A percentile compares a stretch with the other conserved stretches of the same genome.
Conservation (phyloP, 768 basidiomycete species). For the Rhodosporidiobolus sp. region DNA sequence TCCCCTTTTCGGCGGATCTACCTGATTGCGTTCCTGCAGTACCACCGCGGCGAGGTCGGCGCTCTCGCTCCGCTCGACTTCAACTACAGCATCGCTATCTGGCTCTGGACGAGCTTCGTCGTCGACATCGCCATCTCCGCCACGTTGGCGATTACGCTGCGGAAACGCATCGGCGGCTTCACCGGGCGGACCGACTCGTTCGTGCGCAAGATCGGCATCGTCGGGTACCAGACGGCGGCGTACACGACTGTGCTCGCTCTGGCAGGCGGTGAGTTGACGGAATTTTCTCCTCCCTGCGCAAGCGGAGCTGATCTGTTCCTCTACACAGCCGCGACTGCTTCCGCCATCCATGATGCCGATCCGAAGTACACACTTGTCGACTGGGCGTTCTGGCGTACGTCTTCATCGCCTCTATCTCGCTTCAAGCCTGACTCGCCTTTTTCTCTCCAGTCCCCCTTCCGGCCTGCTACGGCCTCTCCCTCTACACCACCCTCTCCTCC, state of each 20-base stretch:
- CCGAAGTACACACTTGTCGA: neutral
- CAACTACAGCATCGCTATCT: neutral
- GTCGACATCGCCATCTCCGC: neutral
- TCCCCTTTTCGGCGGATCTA: neutral
- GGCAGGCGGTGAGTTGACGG: neutral
- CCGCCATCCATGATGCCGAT: too few species aligned
- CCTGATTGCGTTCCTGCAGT: neutral
- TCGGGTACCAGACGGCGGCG: neutral
- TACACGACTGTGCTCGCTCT: neutral
- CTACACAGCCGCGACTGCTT: neutral
- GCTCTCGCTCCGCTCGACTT: neutral
- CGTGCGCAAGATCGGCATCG: too few species aligned
- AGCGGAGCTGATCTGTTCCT: neutral
- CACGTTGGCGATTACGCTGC: neutral
- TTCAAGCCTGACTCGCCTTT: neutral
- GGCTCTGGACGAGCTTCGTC: neutral
- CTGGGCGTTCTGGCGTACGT: conserved; percentile 4
- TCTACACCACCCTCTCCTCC: neutral
- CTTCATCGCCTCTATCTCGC: neutral
- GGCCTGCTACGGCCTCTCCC: neutral
- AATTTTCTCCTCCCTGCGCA: neutral
- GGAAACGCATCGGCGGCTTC: neutral
- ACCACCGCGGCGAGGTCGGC: neutral
- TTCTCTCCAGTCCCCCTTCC: neutral
- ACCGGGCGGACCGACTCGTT: neutral